Base-by-base conservation (phyloP, 768 basidiomycete genomes). In the Jaapia argillacea region DNA sequence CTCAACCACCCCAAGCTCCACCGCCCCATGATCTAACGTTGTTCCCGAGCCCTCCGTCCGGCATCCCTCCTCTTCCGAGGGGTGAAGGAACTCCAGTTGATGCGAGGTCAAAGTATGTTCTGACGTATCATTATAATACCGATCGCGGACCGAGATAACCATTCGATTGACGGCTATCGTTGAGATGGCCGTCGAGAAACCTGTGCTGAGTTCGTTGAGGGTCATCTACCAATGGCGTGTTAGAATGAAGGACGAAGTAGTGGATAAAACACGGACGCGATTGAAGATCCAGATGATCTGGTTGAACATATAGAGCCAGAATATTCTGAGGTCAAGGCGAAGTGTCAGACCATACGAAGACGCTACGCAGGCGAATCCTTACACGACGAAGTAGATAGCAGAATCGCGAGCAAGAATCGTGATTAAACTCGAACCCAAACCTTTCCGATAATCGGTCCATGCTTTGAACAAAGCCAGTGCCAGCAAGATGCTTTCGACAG, bases 331-430 rank as follows among this genome's bases (percentile, higher is more conserved):
- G 28, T n/a, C n/a, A n/a, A n/a, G n/a, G n/a, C n/a, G n/a, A n/a
- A n/a, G n/a, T n/a, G n/a, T n/a, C n/a, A 33, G 28, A 36, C 14
- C 28, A 10, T 33, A 14, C 22, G 1, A 4, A 13, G 18, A 25
- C 18, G 22, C 12, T 23, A 41, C 18, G 6, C 23, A 42, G 25
- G 37, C 6, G 14, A 18, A 2, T 6, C 54, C 61, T 45, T 35
- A 62, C 62, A 50, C 47, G 14, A 57, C 40, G 38, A 62, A 62
- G 44, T 61, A 62, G 3, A 60, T 38, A 2, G 53, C 52, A 3
- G 60, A 60, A 27, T 60, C 54, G 40, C 43, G 51, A 13, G 55
- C 57, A 7, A 64, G 54, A 23, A 48, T 36, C 39, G 50, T 55
- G 55, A 63, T 57, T 0, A 63, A 47, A n/a, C 36, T 24, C 35